phyloP scores from a whole-genome alignment of 2,329 filamentous ascomycete species.

The Aspergillus sp. region DNA sequence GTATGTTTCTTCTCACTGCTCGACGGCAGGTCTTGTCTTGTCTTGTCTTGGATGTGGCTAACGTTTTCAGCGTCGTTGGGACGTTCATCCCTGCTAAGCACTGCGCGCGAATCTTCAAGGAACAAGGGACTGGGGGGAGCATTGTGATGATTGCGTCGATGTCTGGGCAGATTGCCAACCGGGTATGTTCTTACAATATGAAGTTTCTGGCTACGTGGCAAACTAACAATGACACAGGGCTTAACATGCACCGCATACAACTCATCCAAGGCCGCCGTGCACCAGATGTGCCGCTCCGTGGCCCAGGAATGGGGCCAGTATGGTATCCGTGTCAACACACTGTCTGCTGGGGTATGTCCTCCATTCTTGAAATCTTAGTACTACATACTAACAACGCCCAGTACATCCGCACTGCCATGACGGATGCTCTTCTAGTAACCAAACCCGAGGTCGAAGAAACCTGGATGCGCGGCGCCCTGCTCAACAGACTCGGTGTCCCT shows the following conservation, averaged over 20 bases:
- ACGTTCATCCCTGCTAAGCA: slow-evolving; percentile 37
- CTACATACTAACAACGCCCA: slow-evolving; percentile 5
- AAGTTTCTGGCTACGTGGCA: neutral
- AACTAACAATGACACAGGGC: slow-evolving; percentile 45
- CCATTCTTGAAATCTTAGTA: neutral
- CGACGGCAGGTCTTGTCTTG: no score
- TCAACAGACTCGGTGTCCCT: slow-evolving; percentile 50
- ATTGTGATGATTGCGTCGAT: slow-evolving; percentile 70
- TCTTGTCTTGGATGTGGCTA: neutral
- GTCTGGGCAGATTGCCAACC: slow-evolving; percentile 67
- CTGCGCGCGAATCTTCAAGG: slow-evolving; percentile 52
- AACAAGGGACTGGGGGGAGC: slow-evolving; percentile 55
- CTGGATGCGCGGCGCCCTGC: slow-evolving; percentile 54
- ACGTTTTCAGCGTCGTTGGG: slow-evolving; percentile 29
- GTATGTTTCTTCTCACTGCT: slow-evolving; percentile 17
- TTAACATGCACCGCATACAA: slow-evolving; percentile 62
- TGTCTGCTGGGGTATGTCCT: slow-evolving; percentile 63
- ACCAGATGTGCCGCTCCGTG: slow-evolving; percentile 50
- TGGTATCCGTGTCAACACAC: slow-evolving; percentile 76
- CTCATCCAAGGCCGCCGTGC: slow-evolving; percentile 50
- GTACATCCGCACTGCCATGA: slow-evolving; percentile 53
- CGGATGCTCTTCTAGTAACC: slow-evolving; percentile 41
- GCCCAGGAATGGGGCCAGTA: slow-evolving; percentile 54
- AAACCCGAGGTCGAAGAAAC: slow-evolving; percentile 52
- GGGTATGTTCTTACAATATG: slow-evolving; percentile 24